Conservation (phyloP, 1,284 basidiomycete genomes). For the Cutaneotrichosporon sp. region DNA sequence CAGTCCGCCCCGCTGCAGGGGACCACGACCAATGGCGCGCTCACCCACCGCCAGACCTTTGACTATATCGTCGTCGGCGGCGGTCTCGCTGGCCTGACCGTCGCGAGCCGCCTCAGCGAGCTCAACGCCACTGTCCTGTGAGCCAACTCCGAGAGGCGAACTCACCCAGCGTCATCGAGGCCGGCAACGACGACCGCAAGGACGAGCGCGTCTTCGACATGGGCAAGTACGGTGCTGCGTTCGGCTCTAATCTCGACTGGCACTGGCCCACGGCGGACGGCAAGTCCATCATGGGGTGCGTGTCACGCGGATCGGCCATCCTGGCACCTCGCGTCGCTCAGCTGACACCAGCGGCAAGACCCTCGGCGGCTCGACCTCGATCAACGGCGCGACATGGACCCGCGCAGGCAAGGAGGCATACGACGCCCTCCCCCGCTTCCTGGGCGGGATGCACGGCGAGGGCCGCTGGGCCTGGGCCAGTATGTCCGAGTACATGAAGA, state of each 20-base stretch:
- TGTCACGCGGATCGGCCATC: background rate
- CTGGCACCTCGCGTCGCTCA: background rate
- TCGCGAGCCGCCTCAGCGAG: slow-evolving; percentile 19
- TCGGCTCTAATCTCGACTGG: slow-evolving; percentile 28
- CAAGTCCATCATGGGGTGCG: slow-evolving; percentile 22
- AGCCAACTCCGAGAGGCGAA: background rate
- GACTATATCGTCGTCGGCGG: slow-evolving; percentile 23
- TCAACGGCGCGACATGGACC: slow-evolving; percentile 56
- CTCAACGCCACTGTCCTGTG: slow-evolving; percentile 11
- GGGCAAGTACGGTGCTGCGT: slow-evolving; percentile 23
- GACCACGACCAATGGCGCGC: background rate
- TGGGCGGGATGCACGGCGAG: slow-evolving; percentile 47
- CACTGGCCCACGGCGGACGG: slow-evolving; percentile 22
- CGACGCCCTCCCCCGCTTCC: slow-evolving; percentile 60
- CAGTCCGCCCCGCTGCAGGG: slow-evolving; percentile 1
- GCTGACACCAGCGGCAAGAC: slow-evolving; percentile 17
- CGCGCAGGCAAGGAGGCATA: slow-evolving; percentile 63
- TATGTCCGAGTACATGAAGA: slow-evolving; percentile 60
- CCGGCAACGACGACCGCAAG: slow-evolving; percentile 28
- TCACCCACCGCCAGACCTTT: slow-evolving; percentile 8
- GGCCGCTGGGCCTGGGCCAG: slow-evolving; percentile 63
- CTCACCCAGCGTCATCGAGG: slow-evolving; percentile 30
- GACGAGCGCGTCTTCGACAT: slow-evolving; percentile 27
- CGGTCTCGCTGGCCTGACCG: slow-evolving; percentile 19
- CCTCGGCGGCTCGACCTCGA: slow-evolving; percentile 32